Evolutionary conservation across 1,284 basidiomycete species (phyloP).

Genomic region (Gymnopus androsaceus): DNA sequence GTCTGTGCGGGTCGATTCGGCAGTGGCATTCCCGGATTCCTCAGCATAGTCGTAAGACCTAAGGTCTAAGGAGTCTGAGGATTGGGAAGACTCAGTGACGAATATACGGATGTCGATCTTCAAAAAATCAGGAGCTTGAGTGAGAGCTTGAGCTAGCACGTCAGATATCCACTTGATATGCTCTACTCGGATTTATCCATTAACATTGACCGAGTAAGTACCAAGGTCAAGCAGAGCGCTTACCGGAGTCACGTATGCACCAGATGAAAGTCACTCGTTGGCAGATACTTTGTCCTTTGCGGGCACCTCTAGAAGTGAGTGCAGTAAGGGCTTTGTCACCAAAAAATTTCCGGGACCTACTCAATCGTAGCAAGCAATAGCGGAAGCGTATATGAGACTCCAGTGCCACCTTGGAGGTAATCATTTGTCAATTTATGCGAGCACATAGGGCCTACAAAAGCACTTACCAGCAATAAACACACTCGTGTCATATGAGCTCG

Average conservation of each 20-base stretch:
- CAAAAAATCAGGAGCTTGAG: conserved; percentile 31
- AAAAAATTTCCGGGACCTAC: conserved; percentile 28
- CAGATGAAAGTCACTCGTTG: conserved; percentile 22
- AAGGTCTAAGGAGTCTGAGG: conserved; percentile 16
- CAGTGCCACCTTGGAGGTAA: conserved; percentile 44
- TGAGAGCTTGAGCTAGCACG: conserved; percentile 33
- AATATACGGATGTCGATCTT: conserved; percentile 38
- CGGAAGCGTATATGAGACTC: conserved; percentile 52
- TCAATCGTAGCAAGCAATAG: conserved; percentile 44
- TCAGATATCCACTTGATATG: conserved; percentile 46
- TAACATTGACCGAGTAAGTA: too few relatives aligned
- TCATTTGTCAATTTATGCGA: background rate
- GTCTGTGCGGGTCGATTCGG: background rate
- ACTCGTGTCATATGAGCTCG: conserved; percentile 44
- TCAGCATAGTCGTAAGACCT: background rate
- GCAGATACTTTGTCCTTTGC: conserved; percentile 25
- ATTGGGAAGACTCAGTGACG: conserved; percentile 33
- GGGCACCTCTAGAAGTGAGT: conserved; percentile 21
- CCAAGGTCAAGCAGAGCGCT: too few relatives aligned
- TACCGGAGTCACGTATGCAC: conserved; percentile 19
- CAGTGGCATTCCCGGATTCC: conserved; percentile 24
- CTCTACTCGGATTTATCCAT: too few relatives aligned
- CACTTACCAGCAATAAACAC: conserved; percentile 52
- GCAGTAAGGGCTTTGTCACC: background rate
- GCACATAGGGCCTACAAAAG: background rate